A percentile compares a stretch with the other conserved stretches of the same genome.
phyloP scores from a whole-genome alignment of 1,139 yeast genomes.

The Geotrichum klebahnii region DNA sequence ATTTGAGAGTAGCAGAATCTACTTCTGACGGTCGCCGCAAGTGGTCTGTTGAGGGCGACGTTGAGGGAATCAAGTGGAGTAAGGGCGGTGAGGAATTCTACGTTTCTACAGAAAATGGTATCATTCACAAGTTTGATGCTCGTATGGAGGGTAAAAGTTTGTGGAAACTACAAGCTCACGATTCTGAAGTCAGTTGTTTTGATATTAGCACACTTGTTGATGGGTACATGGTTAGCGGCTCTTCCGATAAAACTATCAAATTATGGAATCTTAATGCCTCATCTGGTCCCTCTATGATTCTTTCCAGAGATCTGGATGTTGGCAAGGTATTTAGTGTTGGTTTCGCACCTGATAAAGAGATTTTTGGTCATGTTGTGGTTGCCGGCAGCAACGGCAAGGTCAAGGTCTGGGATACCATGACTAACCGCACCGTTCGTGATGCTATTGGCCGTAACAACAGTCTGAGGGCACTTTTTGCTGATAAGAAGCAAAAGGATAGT shows the following conservation, averaged over 20 bases:
- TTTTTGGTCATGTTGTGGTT: conserved; percentile 74
- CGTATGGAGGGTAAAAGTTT: conserved; percentile 62
- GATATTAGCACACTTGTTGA: conserved; percentile 64
- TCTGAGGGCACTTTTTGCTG: conserved; percentile 54
- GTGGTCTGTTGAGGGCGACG: conserved; percentile 68
- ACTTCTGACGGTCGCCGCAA: conserved; percentile 59
- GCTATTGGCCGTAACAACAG: conserved; percentile 54
- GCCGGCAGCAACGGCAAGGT: conserved; percentile 86
- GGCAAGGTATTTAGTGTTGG: conserved; percentile 84
- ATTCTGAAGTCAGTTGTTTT: conserved; percentile 82
- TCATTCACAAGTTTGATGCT: conserved; percentile 82
- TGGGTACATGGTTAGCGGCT: conserved; percentile 79
- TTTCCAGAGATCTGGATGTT: conserved; percentile 88
- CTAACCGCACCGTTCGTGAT: conserved; percentile 72
- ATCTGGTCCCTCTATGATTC: conserved; percentile 76
- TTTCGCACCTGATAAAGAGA: conserved; percentile 85
- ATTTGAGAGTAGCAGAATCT: conserved; percentile 62
- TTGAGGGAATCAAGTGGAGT: conserved; percentile 76
- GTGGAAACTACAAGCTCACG: conserved; percentile 98
- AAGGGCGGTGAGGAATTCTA: conserved; percentile 60
- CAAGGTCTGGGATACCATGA: conserved; percentile 89
- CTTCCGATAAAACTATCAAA: conserved; percentile 81
- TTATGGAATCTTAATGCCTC: conserved; percentile 60
- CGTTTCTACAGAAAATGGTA: conserved; percentile 92
- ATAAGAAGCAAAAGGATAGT: conserved; percentile 49